These are phyloP conservation scores for Haplographium delicatum DNA, from an alignment of 495 filamentous ascomycete genomes.

Conservation along the genomic window DNA sequence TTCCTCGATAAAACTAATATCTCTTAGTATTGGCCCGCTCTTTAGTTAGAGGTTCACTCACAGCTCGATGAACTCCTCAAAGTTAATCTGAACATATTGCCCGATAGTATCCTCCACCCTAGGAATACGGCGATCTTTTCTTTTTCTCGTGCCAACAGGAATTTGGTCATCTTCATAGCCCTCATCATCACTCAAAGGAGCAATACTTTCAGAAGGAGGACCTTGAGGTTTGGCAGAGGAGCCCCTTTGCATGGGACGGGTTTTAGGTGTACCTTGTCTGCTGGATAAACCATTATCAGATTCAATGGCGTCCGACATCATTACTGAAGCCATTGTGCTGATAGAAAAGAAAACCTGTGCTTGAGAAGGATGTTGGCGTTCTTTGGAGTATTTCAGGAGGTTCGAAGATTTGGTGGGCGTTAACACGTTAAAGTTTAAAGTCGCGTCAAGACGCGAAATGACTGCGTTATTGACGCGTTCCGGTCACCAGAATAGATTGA, in stretches of 20 bases:
- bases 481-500: constrained; percentile 22
- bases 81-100: constrained; percentile 76
- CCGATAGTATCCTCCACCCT: constrained; percentile 84
- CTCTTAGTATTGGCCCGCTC: too few species aligned
- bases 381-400: constrained; percentile 8
- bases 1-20: constrained; percentile 75
- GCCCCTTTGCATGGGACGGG: constrained; percentile 28
- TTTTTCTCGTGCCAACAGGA: constrained; percentile 47
- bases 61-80: constrained; percentile 85
- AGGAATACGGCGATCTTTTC: constrained; percentile 62
- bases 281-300: constrained; percentile 22
- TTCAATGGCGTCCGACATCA: constrained; percentile 21
- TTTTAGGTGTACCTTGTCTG: constrained; percentile 18
- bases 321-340: constrained; percentile 21
- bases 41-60: constrained; percentile 45
- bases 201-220: constrained; percentile 62
- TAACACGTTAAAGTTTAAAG: constrained; percentile 8
- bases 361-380: constrained; percentile 15
- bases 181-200: constrained; percentile 57
- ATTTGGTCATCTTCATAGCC: constrained; percentile 57
- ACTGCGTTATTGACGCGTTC: constrained; percentile 9
- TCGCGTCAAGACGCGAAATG: constrained; percentile 13
- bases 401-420: constrained; percentile 1
- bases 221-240: constrained; percentile 57
- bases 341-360: background rate